Conservation (phyloP, 208 protist species). For the Acanthamoeba culbertsoni region DNA sequence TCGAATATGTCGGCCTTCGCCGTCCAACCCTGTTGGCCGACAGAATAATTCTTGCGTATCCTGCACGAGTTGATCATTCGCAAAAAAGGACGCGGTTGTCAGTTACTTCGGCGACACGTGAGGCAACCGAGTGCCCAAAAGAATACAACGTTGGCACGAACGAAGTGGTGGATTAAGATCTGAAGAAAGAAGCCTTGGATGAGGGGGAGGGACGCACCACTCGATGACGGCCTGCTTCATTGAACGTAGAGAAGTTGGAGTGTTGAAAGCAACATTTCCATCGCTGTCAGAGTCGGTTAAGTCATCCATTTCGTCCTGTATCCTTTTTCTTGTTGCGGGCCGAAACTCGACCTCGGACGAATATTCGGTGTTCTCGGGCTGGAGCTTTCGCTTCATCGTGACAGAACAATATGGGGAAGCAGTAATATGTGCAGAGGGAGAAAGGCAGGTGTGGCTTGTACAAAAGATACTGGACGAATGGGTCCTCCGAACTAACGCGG, state of each 20-base stretch:
- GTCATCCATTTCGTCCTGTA: no score
- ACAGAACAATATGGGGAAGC: no score
- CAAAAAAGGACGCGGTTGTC: background rate
- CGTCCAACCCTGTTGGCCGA: background rate
- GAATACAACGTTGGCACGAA: background rate
- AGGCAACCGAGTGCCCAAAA: background rate
- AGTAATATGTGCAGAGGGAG: no score
- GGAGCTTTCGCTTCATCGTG: no score
- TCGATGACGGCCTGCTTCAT: background rate
- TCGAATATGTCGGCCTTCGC: constrained; percentile 28
- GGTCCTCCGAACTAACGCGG: no score
- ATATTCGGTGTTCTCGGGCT: no score
- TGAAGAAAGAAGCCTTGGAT: background rate
- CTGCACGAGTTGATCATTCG: background rate
- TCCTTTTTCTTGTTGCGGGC: no score
- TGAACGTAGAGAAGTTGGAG: background rate
- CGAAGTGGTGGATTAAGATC: background rate
- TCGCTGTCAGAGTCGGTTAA: no score
- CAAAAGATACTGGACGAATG: no score
- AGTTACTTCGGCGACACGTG: background rate
- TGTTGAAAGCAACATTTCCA: no score
- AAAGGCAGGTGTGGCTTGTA: no score
- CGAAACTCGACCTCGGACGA: no score
- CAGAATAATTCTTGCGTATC: background rate
- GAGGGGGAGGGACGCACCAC: background rate